Conservation (phyloP, 2,329 filamentous ascomycete species). For the Aureobasidium zeae region DNA sequence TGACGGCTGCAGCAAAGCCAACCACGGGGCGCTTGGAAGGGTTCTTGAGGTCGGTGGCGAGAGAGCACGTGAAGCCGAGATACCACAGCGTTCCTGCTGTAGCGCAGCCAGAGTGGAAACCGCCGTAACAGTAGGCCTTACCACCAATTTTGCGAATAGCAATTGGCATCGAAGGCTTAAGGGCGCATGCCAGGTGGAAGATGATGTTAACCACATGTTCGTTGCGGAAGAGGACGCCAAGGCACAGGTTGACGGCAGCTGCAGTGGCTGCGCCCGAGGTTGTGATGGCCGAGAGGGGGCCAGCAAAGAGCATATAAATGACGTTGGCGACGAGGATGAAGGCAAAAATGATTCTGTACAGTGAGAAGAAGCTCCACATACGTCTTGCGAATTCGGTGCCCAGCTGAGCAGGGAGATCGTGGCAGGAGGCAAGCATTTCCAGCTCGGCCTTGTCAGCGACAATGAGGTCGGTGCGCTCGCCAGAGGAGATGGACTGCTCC, state of each 20-base stretch:
- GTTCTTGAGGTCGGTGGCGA: slow-evolving; percentile 23
- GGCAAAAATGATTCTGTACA: slow-evolving; percentile 26
- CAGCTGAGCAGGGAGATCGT: slow-evolving; percentile 18
- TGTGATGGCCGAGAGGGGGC: slow-evolving; percentile 14
- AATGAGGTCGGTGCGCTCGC: slow-evolving; percentile 13
- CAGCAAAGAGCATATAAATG: slow-evolving; percentile 2
- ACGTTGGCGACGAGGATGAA: slow-evolving; percentile 25
- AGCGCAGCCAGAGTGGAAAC: slow-evolving; percentile 32
- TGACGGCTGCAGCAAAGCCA: slow-evolving; percentile 49
- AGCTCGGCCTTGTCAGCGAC: slow-evolving; percentile 23
- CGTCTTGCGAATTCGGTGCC: slow-evolving; percentile 1
- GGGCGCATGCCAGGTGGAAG: slow-evolving; percentile 27
- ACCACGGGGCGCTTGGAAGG: slow-evolving; percentile 31
- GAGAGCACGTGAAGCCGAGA: slow-evolving; percentile 30
- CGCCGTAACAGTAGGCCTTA: slow-evolving; percentile 35
- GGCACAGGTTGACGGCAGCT: slow-evolving; percentile 27
- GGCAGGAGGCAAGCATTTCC: slow-evolving; percentile 18
- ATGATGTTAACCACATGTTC: slow-evolving; percentile 34
- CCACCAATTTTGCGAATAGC: slow-evolving; percentile 29
- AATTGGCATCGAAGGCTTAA: slow-evolving; percentile 30
- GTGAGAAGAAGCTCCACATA: slow-evolving; percentile 24
- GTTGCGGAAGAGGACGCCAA: slow-evolving; percentile 31
- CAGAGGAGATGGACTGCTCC: neutral
- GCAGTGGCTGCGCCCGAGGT: slow-evolving; percentile 27
- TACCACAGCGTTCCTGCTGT: slow-evolving; percentile 37